A percentile compares a stretch with the other conserved stretches of the same genome.
phyloP scores from a whole-genome alignment of 2,329 filamentous ascomycete genomes.

The Cytospora piceae region DNA sequence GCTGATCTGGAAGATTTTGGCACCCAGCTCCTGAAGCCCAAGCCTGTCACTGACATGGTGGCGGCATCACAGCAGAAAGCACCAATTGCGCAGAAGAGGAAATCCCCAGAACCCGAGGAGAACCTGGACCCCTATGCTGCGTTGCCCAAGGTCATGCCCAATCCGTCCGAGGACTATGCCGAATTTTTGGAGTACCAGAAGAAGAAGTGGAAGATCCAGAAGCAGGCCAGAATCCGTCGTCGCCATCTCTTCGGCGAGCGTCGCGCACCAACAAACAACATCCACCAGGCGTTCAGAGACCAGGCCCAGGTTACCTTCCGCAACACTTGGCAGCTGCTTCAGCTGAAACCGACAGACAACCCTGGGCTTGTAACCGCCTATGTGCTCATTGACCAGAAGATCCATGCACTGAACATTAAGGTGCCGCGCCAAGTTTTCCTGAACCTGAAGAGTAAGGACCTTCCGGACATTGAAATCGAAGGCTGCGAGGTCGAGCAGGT shows the following conservation, averaged over 20 bases:
- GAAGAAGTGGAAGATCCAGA: constrained; percentile 98
- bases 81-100: constrained; percentile 66
- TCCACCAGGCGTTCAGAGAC: constrained; percentile 79
- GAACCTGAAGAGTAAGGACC: constrained; percentile 83
- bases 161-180: constrained; percentile 81
- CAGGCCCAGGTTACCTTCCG: constrained; percentile 89
- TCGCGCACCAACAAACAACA: constrained; percentile 64
- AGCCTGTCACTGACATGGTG: constrained; percentile 58
- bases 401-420: constrained; percentile 85
- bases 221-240: constrained; percentile 80
- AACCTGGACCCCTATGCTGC: constrained; percentile 78
- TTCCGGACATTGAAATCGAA: constrained; percentile 85
- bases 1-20: constrained; percentile 85
- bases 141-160: constrained; percentile 82
- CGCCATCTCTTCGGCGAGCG: constrained; percentile 93
- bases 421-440: constrained; percentile 89
- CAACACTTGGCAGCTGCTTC: constrained; percentile 92
- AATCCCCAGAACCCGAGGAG: constrained; percentile 70
- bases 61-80: constrained; percentile 57
- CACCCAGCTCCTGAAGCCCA: constrained; percentile 67
- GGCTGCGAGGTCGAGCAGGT: constrained; percentile 92
- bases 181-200: constrained; percentile 95
- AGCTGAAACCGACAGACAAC: constrained; percentile 79
- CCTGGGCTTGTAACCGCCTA: constrained; percentile 88
- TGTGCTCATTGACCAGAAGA: constrained; percentile 89